phyloP scores from a whole-genome alignment of 306 rosid species.

The Cicer pinnatifidum region DNA sequence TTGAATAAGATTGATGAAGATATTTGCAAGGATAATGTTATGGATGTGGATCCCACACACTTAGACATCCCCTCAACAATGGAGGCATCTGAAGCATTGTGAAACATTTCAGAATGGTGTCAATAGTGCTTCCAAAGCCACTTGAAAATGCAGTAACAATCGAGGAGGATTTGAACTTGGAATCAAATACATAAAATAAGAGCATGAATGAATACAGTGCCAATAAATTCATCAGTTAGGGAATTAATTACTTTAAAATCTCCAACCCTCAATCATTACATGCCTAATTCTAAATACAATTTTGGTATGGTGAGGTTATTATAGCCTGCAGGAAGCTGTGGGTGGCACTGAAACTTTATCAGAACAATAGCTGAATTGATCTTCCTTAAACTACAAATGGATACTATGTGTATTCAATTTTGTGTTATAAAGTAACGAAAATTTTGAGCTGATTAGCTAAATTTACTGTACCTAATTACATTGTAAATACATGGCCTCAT shows the following conservation, averaged over 20 bases:
- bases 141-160: conserved; percentile 35
- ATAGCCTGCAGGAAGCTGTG: conserved; percentile 13
- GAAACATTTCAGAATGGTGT: conserved; percentile 47
- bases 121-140: conserved; percentile 40
- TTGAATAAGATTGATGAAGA: conserved; percentile 33
- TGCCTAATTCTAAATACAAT: conserved; percentile 3
- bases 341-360: conserved; percentile 3
- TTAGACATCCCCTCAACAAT: conserved; percentile 43
- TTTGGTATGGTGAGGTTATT: conserved; percentile 19
- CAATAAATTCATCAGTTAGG: background rate
- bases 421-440: background rate
- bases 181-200: conserved; percentile 13
- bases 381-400: background rate
- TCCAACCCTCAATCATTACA: background rate
- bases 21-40: conserved; percentile 39
- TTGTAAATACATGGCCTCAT: conserved; percentile 32
- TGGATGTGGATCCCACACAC: conserved; percentile 51
- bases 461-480: background rate
- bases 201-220: background rate
- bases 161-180: conserved; percentile 39
- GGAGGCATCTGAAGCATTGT: conserved; percentile 48
- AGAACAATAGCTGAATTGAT: background rate
- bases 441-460: background rate
- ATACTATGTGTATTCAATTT: conserved; percentile 12
- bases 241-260: background rate